Base-by-base conservation (phyloP, 2,329 filamentous ascomycete genomes). In the Aspergillus sp. region DNA sequence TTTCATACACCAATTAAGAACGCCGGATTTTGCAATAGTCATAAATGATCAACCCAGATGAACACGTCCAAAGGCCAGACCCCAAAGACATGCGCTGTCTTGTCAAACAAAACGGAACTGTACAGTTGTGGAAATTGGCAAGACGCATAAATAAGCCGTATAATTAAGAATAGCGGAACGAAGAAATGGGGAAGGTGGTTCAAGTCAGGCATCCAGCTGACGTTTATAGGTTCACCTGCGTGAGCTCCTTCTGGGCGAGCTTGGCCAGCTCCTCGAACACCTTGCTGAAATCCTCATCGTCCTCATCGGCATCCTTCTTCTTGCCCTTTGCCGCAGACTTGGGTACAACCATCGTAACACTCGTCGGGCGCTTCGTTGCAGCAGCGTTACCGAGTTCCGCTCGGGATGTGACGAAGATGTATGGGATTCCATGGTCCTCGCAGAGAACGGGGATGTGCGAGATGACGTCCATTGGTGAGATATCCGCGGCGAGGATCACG, bases 391-490 rank as follows among this genome's bases (percentile, higher is more conserved):
- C 95, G 57, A 99, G 86, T 80, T 98, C 93, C 61, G 92, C 93
- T 68, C 95, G 89, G 70, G 90, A 96, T 60, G 88, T 86, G 68
- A 99, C 90, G 77, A 96, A 99, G 77, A 99, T 86, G 80, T 98
- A 99, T 34, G 95, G 95, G 60, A 97, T 91, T 78, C 90, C 91
- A 83, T 97, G 93, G 80, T 98, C 93, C 81, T 99, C 95, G 84
- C 95, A 98, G 58, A 98, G 88, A 57, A 99, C 90, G 69, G 95
- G 95, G 65, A 99, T 90, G 80, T 99, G 95, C 60, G 91, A 95
- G 80, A 99, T 97, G 75, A 99, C 95, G 77, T 99, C 95, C 88
- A 95, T 93, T 65, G 95, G 95, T 53, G 91, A 96, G 81, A 99
- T 98, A 78, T 99, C 95, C 68, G 91, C 95, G 37, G 95, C 95